Conservation (phyloP, 148 eudicot species). For the Rhododendron molle region DNA sequence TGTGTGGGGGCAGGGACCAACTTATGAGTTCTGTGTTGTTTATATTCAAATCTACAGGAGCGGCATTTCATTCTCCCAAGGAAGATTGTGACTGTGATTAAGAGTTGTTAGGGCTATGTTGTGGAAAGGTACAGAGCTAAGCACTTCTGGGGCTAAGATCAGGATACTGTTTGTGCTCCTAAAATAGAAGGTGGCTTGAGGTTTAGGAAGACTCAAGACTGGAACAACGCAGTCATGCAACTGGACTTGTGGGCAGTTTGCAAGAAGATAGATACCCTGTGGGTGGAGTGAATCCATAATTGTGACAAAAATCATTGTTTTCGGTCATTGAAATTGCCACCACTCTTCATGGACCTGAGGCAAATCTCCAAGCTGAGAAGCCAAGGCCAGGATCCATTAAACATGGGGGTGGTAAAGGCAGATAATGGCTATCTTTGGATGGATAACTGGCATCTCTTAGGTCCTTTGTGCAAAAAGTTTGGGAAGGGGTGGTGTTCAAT, state of each 20-base stretch:
- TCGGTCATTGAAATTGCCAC: not conserved
- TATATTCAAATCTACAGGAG: not conserved
- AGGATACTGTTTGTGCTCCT: not conserved
- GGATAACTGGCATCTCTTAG: not conserved
- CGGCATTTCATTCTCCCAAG: not conserved
- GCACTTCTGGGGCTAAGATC: not conserved
- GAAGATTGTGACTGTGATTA: not conserved
- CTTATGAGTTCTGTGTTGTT: not conserved
- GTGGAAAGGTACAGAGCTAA: not conserved
- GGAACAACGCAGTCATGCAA: not conserved
- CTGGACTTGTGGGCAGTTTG: not conserved
- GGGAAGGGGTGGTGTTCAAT: not conserved
- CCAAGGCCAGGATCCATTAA: not conserved
- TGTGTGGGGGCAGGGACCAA: not conserved
- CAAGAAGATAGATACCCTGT: not conserved
- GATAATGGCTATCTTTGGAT: not conserved
- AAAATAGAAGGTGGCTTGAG: not conserved
- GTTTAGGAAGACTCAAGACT: not conserved
- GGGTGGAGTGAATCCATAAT: not conserved
- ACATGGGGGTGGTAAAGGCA: not conserved
- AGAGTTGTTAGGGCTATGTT: not conserved
- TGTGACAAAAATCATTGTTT: not conserved
- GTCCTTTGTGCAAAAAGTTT: not conserved
- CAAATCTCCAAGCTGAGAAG: not conserved
- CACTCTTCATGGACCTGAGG: not conserved